Evolutionary conservation across 192 early-diverging fungal species (phyloP).

Genomic region (Linnemannia hyalina): DNA sequence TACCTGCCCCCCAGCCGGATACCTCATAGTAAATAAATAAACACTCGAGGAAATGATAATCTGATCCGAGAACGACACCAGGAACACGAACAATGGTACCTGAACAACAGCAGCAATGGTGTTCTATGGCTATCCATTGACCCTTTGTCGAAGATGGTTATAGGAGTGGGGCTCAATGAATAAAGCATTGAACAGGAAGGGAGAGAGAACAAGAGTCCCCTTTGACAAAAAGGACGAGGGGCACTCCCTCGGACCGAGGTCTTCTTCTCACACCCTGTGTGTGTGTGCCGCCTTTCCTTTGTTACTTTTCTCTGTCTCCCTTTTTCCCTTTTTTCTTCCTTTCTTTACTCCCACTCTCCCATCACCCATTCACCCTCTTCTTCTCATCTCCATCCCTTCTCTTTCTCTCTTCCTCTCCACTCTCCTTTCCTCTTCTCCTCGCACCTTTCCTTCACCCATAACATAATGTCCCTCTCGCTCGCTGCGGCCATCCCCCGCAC

Average conservation of each 20-base stretch:
- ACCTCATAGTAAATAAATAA: no score
- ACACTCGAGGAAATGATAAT: no score
- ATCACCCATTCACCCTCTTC: background rate
- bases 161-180: no score
- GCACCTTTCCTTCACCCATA: background rate
- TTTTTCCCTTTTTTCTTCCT: background rate
- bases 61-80: no score
- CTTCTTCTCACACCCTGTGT: background rate
- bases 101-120: no score
- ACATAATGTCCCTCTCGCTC: constrained; percentile 51
- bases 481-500: constrained; percentile 53
- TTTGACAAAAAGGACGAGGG: no score
- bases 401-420: constrained; percentile 12
- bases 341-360: background rate
- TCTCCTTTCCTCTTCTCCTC: background rate
- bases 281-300: background rate
- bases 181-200: background rate
- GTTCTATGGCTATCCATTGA: no score
- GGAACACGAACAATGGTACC: no score
- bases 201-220: background rate
- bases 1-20: background rate
- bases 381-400: constrained; percentile 2
- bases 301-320: background rate
- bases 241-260: no score
- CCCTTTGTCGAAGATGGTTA: no score